These are phyloP conservation scores for Brassica balearica DNA, from an alignment of 441 rosid genomes.

Conservation along the genomic window DNA sequence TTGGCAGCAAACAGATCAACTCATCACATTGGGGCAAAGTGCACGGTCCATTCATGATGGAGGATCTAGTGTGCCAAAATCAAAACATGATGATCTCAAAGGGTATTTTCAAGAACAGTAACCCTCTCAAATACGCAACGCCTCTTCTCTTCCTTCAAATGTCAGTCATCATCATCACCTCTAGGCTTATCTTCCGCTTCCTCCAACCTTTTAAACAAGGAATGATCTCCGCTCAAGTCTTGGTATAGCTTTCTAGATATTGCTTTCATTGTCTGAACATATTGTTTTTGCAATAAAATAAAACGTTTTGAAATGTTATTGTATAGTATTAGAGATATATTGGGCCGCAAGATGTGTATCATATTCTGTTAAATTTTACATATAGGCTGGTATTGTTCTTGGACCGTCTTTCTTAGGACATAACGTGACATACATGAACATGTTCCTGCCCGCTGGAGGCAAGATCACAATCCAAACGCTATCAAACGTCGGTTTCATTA, in stretches of 20 bases:
- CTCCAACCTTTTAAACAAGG: conserved; percentile 57
- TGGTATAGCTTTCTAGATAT: conserved; percentile 42
- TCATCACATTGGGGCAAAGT: conserved; percentile 18
- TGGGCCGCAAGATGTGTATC: too few species aligned
- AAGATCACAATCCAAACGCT: conserved; percentile 40
- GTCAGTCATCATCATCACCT: conserved; percentile 49
- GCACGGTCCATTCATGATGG: conserved; percentile 39
- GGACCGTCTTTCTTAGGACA: conserved; percentile 45
- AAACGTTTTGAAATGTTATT: background rate
- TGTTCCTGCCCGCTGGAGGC: conserved; percentile 33
- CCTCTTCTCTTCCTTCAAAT: conserved; percentile 55
- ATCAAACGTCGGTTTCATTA: conserved; percentile 42
- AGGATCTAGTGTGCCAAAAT: conserved; percentile 45
- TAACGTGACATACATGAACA: background rate
- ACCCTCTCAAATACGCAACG: conserved; percentile 53
- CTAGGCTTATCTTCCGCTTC: conserved; percentile 47
- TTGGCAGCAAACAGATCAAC: conserved; percentile 9
- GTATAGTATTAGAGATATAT: background rate
- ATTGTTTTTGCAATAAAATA: background rate
- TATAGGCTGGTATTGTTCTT: conserved; percentile 41
- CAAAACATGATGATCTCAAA: conserved; percentile 42
- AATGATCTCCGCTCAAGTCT: conserved; percentile 56
- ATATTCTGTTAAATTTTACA: too few species aligned
- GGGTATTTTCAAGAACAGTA: conserved; percentile 52
- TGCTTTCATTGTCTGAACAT: background rate